phyloP scores from a whole-genome alignment of 2,329 filamentous ascomycete genomes.

The Dactylellina haptotyla region DNA sequence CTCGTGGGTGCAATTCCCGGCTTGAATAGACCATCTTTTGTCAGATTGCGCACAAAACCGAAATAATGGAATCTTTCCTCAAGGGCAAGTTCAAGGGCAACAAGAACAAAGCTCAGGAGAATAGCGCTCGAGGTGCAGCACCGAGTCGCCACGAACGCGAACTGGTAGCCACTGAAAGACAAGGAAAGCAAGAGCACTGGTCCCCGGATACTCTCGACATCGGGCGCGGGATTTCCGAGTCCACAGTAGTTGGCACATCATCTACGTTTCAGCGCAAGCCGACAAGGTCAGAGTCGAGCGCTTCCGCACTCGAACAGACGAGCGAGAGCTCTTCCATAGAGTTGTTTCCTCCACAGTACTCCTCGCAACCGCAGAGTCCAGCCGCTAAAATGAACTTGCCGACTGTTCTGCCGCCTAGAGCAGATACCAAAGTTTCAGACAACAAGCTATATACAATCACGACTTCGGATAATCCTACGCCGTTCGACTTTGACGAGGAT shows the following conservation, averaged over 20 bases:
- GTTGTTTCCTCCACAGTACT: neutral
- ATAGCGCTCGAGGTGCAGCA: neutral
- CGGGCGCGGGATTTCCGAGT: neutral
- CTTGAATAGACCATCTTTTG: neutral
- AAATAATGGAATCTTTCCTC: neutral
- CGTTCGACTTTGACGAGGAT: conserved; percentile 23
- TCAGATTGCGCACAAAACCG: neutral
- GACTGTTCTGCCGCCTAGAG: too few relatives aligned
- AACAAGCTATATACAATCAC: neutral
- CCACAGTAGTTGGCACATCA: neutral
- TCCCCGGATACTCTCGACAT: neutral
- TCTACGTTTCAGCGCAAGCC: neutral
- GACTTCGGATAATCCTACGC: neutral
- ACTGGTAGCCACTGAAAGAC: neutral
- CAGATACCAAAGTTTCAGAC: neutral
- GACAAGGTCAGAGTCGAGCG: neutral
- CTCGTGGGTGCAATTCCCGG: too few relatives aligned
- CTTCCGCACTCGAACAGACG: neutral
- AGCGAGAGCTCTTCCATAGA: neutral
- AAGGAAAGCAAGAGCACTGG: conserved; percentile 5
- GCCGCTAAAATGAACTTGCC: too few relatives aligned
- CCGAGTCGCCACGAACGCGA: neutral
- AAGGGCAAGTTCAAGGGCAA: neutral
- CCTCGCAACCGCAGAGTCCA: too few relatives aligned
- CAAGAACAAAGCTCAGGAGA: neutral